Percentiles rank a stretch among this genome's conserved stretches.
Evolutionary conservation across 179 eudicot genomes (phyloP).

Genomic region (Silene coronaria): DNA sequence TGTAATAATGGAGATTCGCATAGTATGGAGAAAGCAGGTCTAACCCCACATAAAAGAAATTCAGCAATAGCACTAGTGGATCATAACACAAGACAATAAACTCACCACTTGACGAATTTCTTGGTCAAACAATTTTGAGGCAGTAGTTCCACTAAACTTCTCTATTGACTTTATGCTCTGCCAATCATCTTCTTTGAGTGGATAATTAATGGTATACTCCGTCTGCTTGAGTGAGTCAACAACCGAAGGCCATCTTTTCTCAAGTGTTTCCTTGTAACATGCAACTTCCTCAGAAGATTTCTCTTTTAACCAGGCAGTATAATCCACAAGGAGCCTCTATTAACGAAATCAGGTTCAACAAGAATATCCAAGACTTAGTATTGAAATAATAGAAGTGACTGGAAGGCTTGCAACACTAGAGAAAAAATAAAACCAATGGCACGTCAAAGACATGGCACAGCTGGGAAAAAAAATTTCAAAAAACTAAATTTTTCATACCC

Average conservation of each 20-base stretch:
- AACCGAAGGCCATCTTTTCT: slow-evolving; percentile 65
- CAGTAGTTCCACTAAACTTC: slow-evolving; percentile 61
- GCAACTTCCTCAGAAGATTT: slow-evolving; percentile 52
- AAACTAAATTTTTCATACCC: background rate
- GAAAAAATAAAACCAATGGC: background rate
- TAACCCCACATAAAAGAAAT: background rate
- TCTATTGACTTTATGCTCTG: slow-evolving; percentile 48
- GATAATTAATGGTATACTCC: slow-evolving; percentile 29
- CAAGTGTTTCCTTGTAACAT: slow-evolving; percentile 52
- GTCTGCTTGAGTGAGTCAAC: slow-evolving; percentile 30
- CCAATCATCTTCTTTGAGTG: slow-evolving; percentile 42
- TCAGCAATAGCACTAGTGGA: background rate
- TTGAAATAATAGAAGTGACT: background rate
- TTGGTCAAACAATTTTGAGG: slow-evolving; percentile 75
- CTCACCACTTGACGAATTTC: slow-evolving; percentile 94
- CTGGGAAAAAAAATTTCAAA: background rate
- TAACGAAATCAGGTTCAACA: background rate
- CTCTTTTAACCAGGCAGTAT: slow-evolving; percentile 63
- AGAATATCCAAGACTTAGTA: background rate
- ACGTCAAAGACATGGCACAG: slow-evolving; percentile 1
- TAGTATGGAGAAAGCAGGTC: background rate
- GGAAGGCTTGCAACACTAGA: background rate
- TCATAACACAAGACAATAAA: slow-evolving; percentile 6
- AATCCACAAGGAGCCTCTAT: slow-evolving; percentile 65
- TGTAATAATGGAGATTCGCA: background rate